These are phyloP conservation scores for Picea glauca DNA, from an alignment of 75 land plant species.

Conservation along the genomic window DNA sequence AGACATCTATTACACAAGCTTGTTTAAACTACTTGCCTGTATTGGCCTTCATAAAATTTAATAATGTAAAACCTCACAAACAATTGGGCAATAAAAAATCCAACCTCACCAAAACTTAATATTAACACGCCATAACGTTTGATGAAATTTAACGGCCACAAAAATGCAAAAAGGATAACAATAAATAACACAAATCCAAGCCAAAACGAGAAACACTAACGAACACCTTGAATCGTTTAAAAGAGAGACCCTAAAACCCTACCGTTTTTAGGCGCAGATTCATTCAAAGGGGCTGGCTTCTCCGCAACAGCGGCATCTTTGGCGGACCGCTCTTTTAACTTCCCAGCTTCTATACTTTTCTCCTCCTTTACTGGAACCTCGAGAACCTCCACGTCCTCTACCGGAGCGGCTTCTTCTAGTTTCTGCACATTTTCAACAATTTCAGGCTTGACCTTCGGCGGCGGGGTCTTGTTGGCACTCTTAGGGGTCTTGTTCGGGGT, in stretches of 20 bases:
- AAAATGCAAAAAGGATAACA: no score
- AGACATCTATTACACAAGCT: no score
- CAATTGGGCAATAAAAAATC: no score
- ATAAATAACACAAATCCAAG: no score
- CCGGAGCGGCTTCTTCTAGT: not conserved
- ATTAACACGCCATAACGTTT: no score
- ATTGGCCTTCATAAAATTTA: no score
- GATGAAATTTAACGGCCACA: no score
- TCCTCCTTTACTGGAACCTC: not conserved
- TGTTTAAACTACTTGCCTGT: no score
- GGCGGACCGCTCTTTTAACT: not conserved
- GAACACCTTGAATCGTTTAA: not conserved
- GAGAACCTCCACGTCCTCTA: not conserved
- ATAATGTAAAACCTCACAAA: no score
- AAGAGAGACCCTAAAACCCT: not conserved
- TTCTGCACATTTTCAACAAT: not conserved
- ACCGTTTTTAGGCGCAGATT: not conserved
- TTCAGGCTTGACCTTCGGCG: not conserved
- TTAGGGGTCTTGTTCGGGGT: not conserved
- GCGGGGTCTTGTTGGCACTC: slow-evolving; percentile 2
- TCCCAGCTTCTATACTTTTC: not conserved
- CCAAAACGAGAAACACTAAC: no score
- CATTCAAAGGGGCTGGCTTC: not conserved
- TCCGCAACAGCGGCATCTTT: not conserved
- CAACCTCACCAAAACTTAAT: no score